Evolutionary conservation across 495 filamentous ascomycete genomes (phyloP).

Genomic region (Jackrogersella minutella): DNA sequence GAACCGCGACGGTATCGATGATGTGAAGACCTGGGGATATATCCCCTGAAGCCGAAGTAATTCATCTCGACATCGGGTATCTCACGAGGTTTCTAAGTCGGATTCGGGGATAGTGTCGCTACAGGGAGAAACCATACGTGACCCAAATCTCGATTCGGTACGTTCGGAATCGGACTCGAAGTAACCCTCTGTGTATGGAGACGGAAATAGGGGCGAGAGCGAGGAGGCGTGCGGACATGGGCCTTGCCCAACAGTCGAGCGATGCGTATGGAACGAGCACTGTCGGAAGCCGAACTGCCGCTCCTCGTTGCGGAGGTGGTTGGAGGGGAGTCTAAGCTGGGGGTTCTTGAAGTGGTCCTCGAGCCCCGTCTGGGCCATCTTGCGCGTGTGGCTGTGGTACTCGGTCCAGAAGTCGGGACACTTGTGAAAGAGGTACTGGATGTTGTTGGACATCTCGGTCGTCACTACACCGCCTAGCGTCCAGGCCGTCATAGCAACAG

Average conservation of each 20-base stretch:
- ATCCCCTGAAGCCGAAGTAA: not conserved
- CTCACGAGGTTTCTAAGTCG: conserved; percentile 30
- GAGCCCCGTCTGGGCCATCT: conserved; percentile 52
- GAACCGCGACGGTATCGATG: not conserved
- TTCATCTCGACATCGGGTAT: not conserved
- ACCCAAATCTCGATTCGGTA: conserved; percentile 30
- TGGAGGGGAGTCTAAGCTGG: conserved; percentile 55
- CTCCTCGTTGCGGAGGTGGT: conserved; percentile 54
- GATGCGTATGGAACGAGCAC: conserved; percentile 59
- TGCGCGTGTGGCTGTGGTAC: conserved; percentile 52
- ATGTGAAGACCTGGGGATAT: not conserved
- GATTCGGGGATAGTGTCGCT: conserved; percentile 38
- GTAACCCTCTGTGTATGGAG: conserved; percentile 30
- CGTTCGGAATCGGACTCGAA: conserved; percentile 41
- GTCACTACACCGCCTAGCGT: conserved; percentile 43
- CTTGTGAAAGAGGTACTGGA: conserved; percentile 48
- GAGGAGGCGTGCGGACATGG: conserved; percentile 49
- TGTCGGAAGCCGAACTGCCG: conserved; percentile 58
- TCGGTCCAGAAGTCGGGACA: conserved; percentile 52
- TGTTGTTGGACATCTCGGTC: conserved; percentile 37
- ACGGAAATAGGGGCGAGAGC: conserved; percentile 23
- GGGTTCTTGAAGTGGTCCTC: conserved; percentile 60
- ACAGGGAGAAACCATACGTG: conserved; percentile 28
- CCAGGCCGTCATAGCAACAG: conserved; percentile 59
- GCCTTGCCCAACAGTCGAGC: conserved; percentile 53